phyloP scores from a whole-genome alignment of 176 grass and related monocot species.

The Raddia distichophylla region DNA sequence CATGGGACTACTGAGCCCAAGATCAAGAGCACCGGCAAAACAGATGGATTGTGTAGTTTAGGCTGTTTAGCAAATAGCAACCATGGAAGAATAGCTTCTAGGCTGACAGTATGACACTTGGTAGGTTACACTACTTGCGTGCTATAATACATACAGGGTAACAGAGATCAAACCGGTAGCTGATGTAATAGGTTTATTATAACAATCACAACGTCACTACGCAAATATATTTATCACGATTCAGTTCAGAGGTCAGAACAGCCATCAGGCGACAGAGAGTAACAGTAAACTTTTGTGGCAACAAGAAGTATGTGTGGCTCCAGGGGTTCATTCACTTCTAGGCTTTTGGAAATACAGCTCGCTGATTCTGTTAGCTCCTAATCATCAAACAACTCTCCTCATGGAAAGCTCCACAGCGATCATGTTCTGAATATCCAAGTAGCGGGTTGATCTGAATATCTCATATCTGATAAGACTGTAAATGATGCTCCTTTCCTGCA shows the following conservation, averaged over 20 bases:
- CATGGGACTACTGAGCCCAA: too few species aligned
- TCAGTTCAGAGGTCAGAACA: neutral
- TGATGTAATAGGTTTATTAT: neutral
- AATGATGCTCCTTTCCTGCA: conserved; percentile 5
- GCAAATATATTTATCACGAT: too few species aligned
- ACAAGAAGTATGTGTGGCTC: neutral
- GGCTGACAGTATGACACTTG: too few species aligned
- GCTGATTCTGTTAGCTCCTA: neutral
- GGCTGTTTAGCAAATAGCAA: too few species aligned
- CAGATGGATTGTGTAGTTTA: too few species aligned
- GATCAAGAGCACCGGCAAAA: too few species aligned
- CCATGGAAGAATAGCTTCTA: too few species aligned
- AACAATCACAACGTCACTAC: neutral
- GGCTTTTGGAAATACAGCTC: neutral
- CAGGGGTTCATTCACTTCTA: neutral
- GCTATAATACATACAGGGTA: neutral
- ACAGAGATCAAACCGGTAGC: neutral
- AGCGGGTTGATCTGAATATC: too few species aligned
- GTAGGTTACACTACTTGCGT: neutral
- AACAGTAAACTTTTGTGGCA: neutral
- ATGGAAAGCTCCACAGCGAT: neutral
- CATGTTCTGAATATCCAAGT: neutral
- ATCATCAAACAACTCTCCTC: neutral
- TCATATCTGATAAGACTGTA: neutral
- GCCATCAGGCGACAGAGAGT: neutral